Evolutionary conservation across 2,329 filamentous ascomycete genomes (phyloP).

Genomic region (Alternaria alternata): DNA sequence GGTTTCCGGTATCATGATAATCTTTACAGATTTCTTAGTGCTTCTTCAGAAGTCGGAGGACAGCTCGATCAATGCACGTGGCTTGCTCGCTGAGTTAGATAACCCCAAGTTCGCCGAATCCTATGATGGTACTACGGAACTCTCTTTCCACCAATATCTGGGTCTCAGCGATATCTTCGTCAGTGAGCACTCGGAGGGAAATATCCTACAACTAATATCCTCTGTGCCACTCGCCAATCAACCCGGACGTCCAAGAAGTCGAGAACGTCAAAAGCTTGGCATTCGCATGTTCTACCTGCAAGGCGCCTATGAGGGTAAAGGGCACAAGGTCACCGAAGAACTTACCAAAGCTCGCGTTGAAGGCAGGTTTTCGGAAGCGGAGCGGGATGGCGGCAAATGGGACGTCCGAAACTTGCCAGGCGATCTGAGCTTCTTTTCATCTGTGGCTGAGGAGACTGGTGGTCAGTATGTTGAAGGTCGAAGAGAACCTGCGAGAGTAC

Average conservation of each 20-base stretch:
- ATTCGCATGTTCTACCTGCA: conserved; percentile 69
- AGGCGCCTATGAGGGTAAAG: conserved; percentile 80
- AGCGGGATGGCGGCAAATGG: conserved; percentile 83
- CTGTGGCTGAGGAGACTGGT: conserved; percentile 75
- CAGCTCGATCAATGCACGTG: conserved; percentile 73
- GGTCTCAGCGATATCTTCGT: conserved; percentile 74
- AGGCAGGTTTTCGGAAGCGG: conserved; percentile 80
- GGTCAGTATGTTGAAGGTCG: conserved; percentile 70
- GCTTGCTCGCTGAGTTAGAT: conserved; percentile 84
- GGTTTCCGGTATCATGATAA: conserved; percentile 72
- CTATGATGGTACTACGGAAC: conserved; percentile 58
- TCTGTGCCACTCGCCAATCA: conserved; percentile 46
- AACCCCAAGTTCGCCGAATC: conserved; percentile 66
- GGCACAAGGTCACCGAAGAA: conserved; percentile 80
- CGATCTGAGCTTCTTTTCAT: conserved; percentile 66
- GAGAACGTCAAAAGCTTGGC: conserved; percentile 40
- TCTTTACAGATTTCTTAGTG: conserved; percentile 85
- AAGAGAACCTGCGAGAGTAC: conserved; percentile 72
- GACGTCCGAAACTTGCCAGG: conserved; percentile 73
- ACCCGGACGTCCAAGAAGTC: conserved; percentile 42
- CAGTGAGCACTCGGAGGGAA: conserved; percentile 69
- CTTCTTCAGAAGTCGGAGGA: conserved; percentile 75
- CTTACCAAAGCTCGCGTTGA: conserved; percentile 86
- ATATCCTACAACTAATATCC: conserved; percentile 73
- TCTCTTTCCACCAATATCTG: conserved; percentile 78